These are phyloP conservation scores for Eucalyptus cloeziana DNA, from an alignment of 345 rosid species.

Conservation along the genomic window DNA sequence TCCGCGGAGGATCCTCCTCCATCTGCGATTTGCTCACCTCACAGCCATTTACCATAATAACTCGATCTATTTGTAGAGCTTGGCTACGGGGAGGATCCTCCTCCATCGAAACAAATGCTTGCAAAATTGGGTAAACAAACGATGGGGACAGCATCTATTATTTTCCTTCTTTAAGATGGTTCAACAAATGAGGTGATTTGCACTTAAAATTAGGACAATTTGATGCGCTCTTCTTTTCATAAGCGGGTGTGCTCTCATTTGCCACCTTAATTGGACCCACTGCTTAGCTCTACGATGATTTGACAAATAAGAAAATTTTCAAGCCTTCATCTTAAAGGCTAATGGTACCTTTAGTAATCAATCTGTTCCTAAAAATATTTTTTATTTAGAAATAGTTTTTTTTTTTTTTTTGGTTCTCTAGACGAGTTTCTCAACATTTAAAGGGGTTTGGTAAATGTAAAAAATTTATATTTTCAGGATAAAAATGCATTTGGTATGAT, in stretches of 20 bases:
- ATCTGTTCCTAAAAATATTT: accelerated
- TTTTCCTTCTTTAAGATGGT: neutral
- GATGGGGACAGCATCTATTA: neutral
- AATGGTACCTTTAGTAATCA: accelerated
- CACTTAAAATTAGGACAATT: neutral
- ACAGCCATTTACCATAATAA: neutral
- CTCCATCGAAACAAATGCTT: neutral
- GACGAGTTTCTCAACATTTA: too few species aligned
- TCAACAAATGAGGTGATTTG: neutral
- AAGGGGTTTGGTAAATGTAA: too few species aligned
- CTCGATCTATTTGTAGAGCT: neutral
- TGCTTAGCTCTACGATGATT: neutral
- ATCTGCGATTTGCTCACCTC: neutral
- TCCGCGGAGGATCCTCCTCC: neutral
- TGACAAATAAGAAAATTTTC: neutral
- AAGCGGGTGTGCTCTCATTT: neutral
- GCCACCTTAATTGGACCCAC: neutral
- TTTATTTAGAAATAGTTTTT: too few species aligned
- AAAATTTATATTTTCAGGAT: too few species aligned
- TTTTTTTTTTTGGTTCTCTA: too few species aligned
- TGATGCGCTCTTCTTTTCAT: neutral
- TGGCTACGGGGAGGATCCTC: neutral
- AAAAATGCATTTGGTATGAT: too few species aligned
- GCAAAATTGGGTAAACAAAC: neutral
- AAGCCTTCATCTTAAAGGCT: neutral